These are phyloP conservation scores for Flagelloscypha sp. DNA, from an alignment of 768 basidiomycete genomes.

Conservation along the genomic window DNA sequence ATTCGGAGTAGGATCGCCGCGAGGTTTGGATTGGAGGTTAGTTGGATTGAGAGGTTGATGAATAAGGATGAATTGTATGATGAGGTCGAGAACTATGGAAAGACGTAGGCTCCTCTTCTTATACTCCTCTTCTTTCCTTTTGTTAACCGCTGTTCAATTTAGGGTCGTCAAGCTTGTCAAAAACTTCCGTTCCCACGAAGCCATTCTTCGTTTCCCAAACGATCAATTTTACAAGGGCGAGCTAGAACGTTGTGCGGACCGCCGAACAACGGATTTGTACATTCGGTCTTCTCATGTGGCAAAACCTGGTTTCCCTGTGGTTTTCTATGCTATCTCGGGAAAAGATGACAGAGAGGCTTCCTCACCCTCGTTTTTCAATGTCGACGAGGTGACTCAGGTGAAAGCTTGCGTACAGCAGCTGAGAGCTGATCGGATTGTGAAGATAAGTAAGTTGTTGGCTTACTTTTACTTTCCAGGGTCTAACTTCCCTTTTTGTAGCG, in stretches of 20 bases:
- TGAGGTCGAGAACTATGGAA: constrained; percentile 22
- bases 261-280: no score
- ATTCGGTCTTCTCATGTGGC: constrained; percentile 14
- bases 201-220: constrained; percentile 51
- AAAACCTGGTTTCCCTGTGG: constrained; percentile 24
- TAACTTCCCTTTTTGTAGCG: constrained; percentile 10
- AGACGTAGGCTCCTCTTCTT: constrained; percentile 22
- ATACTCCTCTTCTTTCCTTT: background rate
- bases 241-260: no score
- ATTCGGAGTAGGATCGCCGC: constrained; percentile 39
- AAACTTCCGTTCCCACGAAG: constrained; percentile 49
- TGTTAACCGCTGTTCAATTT: constrained; percentile 2
- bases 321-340: constrained; percentile 27
- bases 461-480: background rate
- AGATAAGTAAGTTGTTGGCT: constrained; percentile 15
- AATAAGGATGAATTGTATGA: constrained; percentile 25
- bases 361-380: constrained; percentile 38
- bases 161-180: constrained; percentile 54
- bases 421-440: constrained; percentile 11
- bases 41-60: constrained; percentile 48
- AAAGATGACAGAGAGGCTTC: constrained; percentile 28
- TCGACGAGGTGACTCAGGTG: constrained; percentile 24
- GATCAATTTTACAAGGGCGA: no score
- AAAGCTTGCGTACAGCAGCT: constrained; percentile 19
- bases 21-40: constrained; percentile 39